Percentiles rank a stretch among this genome's conserved stretches.
phyloP scores from a whole-genome alignment of 2,329 filamentous ascomycete genomes.

The Fusarium praegraminearum region DNA sequence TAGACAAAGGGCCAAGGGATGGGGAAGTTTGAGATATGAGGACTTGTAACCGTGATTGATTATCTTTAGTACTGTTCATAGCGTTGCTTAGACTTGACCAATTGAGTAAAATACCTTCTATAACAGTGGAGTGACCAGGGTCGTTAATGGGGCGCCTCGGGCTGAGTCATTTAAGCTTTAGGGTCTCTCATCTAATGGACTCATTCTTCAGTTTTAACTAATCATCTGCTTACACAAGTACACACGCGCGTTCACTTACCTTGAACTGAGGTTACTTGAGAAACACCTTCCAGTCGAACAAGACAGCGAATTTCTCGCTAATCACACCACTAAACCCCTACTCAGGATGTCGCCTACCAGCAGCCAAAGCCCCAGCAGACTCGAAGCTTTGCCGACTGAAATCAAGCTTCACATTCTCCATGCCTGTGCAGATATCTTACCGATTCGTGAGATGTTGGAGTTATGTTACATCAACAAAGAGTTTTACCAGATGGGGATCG shows the following conservation, averaged over 20 bases:
- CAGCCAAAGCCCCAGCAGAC: fast-evolving
- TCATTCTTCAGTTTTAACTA: background rate
- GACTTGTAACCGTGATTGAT: background rate
- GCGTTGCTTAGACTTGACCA: background rate
- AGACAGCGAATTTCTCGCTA: background rate
- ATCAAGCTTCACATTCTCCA: slow-evolving; percentile 7
- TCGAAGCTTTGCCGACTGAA: background rate
- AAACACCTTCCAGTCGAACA: background rate
- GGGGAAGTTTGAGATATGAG: slow-evolving; percentile 6
- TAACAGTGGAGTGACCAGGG: background rate
- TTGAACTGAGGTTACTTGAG: too few species aligned
- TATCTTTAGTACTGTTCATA: background rate
- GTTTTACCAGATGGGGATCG: background rate
- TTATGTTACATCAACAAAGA: background rate
- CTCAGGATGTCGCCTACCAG: background rate
- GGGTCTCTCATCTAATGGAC: background rate
- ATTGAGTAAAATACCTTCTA: background rate
- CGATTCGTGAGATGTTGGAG: background rate
- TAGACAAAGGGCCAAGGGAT: slow-evolving; percentile 16
- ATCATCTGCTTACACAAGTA: background rate
- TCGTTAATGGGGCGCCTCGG: too few species aligned
- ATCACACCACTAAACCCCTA: background rate
- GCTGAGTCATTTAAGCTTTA: background rate
- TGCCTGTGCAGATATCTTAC: background rate
- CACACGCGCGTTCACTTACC: background rate